Percentiles rank a stretch among this genome's conserved stretches.
These are phyloP conservation scores for Phytophthora quininea DNA, from an alignment of 352 stramenopile species.

Conservation along the genomic window DNA sequence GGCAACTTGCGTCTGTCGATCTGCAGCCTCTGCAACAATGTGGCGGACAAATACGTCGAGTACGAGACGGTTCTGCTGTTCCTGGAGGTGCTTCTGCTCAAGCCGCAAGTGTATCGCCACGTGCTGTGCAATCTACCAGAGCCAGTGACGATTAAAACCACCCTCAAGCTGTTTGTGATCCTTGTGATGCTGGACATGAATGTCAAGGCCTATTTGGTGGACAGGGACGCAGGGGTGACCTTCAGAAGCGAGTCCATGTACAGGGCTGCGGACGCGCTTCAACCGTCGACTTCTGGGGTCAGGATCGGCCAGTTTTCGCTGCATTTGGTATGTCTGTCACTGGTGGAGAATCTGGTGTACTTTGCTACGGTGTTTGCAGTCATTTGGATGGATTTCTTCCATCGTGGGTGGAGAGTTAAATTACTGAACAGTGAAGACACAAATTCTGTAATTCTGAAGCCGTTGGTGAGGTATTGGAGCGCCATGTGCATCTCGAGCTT, in stretches of 20 bases:
- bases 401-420: conserved; percentile 51
- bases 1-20: conserved; percentile 84
- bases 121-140: conserved; percentile 78
- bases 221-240: conserved; percentile 62
- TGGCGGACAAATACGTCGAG: conserved; percentile 90
- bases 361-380: conserved; percentile 53
- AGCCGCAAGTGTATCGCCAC: conserved; percentile 87
- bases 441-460: conserved; percentile 5
- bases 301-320: conserved; percentile 79
- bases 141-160: conserved; percentile 50
- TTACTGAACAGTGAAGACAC: conserved; percentile 23
- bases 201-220: conserved; percentile 83
- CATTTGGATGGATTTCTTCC: conserved; percentile 60
- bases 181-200: conserved; percentile 89
- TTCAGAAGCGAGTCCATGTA: conserved; percentile 72
- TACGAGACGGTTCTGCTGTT: conserved; percentile 87
- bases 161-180: conserved; percentile 80
- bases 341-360: conserved; percentile 78
- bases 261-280: conserved; percentile 28
- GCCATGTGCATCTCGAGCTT: conserved; percentile 85
- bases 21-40: conserved; percentile 67
- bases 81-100: conserved; percentile 86
- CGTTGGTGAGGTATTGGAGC: conserved; percentile 51
- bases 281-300: conserved; percentile 50
- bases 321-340: conserved; percentile 71